Base-by-base conservation (phyloP, 2,329 filamentous ascomycete species). In the Cercospora sp. region DNA sequence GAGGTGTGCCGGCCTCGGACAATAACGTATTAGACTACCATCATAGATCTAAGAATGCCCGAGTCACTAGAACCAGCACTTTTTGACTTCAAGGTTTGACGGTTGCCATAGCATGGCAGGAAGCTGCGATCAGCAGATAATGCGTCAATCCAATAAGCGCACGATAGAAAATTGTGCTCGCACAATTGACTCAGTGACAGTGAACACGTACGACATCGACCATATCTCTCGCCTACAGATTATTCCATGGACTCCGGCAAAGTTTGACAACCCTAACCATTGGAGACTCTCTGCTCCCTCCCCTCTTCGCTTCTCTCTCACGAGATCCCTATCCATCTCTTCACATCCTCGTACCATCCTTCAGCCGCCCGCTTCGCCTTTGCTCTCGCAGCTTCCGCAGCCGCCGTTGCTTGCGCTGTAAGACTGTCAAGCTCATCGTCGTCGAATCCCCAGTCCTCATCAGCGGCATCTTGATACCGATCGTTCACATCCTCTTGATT, bases 331-430 rank as follows among this genome's bases (percentile, higher is more conserved):
- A 51, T 51, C 53, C 59, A 66, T 31, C 64, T 33, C 64, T 66
- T 66, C 33, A 66, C 18, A 31, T 18, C 13, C 64, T 57, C 59
- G 20, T 62, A 12, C 16, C 20, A 62, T 20, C 60, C 59, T 12
- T 23, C 59, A 18, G 48, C 63, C 13, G 18, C 58, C 12, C 33
- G 31, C 28, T 45, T 30, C 20, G 36, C 64, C 18, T 40, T 40
- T 13, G 23, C 48, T 5, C 31, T 18, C 10, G 31, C 53, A 36
- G 51, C 33, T 16, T 59, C 53, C 31, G 58, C 60, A 20, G 64
- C 64, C 18, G 31, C 48, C 13, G 31, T 45, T 28, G 36, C 42
- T 57, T 55, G 28, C 45, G 61, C 61, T 5, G 61, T 4, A n/a
- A 62, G 18, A 13, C 58, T 40, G n/a, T 62, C 23, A 30, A 31